A percentile compares a stretch with the other conserved stretches of the same genome.
These are phyloP conservation scores for Pythium grandisporangium DNA, from an alignment of 352 stramenopile species.

Conservation along the genomic window DNA sequence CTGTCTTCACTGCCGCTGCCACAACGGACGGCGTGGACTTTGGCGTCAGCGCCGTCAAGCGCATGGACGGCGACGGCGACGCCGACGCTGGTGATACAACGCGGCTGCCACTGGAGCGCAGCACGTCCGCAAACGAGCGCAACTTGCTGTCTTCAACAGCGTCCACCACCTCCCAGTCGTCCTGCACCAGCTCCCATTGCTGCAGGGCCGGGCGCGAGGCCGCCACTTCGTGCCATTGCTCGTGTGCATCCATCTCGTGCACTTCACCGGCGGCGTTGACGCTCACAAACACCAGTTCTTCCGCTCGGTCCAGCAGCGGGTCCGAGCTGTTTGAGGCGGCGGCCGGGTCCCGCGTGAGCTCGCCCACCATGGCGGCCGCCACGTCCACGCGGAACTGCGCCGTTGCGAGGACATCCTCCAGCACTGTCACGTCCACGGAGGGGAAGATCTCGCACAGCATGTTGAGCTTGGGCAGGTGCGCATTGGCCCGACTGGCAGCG, in stretches of 20 bases:
- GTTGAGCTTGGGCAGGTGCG: constrained; percentile 32
- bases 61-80: constrained; percentile 8
- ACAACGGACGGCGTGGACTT: constrained; percentile 3
- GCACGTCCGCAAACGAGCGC: constrained; percentile 52
- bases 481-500: constrained; percentile 18
- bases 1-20: constrained; percentile 3
- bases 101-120: constrained; percentile 12
- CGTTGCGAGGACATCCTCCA: constrained; percentile 49
- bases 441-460: constrained; percentile 55
- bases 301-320: no score
- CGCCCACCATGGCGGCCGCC: constrained; percentile 46
- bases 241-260: constrained; percentile 33
- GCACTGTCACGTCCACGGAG: constrained; percentile 25
- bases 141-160: constrained; percentile 28
- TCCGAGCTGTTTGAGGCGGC: neutral
- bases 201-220: constrained; percentile 15
- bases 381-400: constrained; percentile 61
- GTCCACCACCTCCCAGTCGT: constrained; percentile 73
- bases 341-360: constrained; percentile 24
- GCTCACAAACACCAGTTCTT: constrained; percentile 30
- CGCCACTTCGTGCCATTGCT: constrained; percentile 51
- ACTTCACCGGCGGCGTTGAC: constrained; percentile 22
- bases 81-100: constrained; percentile 3
- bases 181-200: constrained; percentile 49
- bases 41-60: neutral